Conservation (phyloP, 345 rosid species). For the Excoecaria cochinchinensis region DNA sequence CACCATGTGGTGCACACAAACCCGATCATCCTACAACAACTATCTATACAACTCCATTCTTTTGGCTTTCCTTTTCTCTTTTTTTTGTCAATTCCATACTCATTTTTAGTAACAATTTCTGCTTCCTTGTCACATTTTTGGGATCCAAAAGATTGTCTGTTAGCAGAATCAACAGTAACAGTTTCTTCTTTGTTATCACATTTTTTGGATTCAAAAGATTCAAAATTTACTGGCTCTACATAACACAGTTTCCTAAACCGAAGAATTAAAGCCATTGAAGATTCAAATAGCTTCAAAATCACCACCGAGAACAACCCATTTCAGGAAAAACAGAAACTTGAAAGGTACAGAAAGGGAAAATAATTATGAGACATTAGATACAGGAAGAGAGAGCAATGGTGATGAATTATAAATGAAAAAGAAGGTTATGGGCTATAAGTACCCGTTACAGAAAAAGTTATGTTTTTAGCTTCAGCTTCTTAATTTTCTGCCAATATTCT, state of each 20-base stretch:
- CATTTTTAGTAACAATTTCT: conserved; percentile 3
- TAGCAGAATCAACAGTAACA: not conserved
- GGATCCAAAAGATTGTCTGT: conserved; percentile 1
- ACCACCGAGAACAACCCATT: conserved; percentile 8
- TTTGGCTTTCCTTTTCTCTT: conserved; percentile 23
- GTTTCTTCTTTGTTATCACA: not conserved
- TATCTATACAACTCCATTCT: conserved; percentile 54
- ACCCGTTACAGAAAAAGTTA: not conserved
- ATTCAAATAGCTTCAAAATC: not conserved
- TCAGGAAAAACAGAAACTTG: not conserved
- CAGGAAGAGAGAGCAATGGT: not conserved
- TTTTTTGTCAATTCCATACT: conserved; percentile 8
- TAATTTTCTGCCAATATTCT: not conserved
- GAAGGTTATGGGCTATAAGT: conserved; percentile 6
- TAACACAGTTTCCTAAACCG: conserved; percentile 53
- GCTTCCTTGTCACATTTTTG: conserved; percentile 15
- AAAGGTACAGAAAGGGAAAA: not conserved
- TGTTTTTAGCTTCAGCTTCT: not conserved
- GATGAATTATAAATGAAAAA: conserved; percentile 6
- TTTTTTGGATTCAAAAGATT: conserved; percentile 1
- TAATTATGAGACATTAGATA: not conserved
- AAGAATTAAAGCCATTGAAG: conserved; percentile 45
- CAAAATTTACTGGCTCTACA: conserved; percentile 36
- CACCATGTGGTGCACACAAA: conserved; percentile 62
- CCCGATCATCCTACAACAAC: conserved; percentile 64